Evolutionary conservation across 768 basidiomycete genomes (phyloP).

Genomic region (Termitomyces sp.): DNA sequence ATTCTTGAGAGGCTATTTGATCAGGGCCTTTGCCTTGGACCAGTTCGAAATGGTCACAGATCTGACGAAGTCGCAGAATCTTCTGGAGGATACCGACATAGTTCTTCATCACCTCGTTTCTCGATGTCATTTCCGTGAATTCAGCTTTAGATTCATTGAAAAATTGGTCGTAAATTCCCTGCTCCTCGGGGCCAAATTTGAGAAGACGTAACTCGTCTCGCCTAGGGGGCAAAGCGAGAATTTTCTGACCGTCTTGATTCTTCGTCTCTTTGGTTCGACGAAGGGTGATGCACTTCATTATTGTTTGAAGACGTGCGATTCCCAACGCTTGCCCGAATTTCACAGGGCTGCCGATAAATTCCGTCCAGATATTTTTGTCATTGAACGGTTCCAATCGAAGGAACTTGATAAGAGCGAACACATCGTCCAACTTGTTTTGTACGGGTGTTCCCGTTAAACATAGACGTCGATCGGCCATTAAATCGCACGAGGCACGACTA

Average conservation of each 20-base stretch:
- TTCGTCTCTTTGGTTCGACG: slow-evolving; percentile 94
- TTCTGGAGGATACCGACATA: slow-evolving; percentile 97
- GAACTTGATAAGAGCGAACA: slow-evolving; percentile 96
- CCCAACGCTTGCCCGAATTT: slow-evolving; percentile 90
- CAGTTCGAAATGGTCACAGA: slow-evolving; percentile 94
- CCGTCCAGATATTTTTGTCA: slow-evolving; percentile 90
- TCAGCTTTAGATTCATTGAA: slow-evolving; percentile 89
- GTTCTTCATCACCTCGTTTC: slow-evolving; percentile 96
- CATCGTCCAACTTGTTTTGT: slow-evolving; percentile 98
- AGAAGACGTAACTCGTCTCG: slow-evolving; percentile 84
- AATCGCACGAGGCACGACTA: slow-evolving; percentile 91
- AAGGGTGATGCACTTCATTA: slow-evolving; percentile 96
- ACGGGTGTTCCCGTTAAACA: slow-evolving; percentile 98
- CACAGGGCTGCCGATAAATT: slow-evolving; percentile 88
- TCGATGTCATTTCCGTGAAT: slow-evolving; percentile 81
- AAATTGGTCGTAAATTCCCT: slow-evolving; percentile 83
- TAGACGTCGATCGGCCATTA: slow-evolving; percentile 88
- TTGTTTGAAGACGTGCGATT: slow-evolving; percentile 88
- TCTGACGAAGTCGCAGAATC: slow-evolving; percentile 93
- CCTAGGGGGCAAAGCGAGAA: slow-evolving; percentile 88
- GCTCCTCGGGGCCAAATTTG: slow-evolving; percentile 79
- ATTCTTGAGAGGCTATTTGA: slow-evolving; percentile 41
- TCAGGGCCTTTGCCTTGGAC: slow-evolving; percentile 64
- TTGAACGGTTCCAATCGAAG: slow-evolving; percentile 88
- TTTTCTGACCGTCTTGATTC: slow-evolving; percentile 73